These are phyloP conservation scores for Daldinia childiae DNA, from an alignment of 495 filamentous ascomycete species.

Conservation along the genomic window DNA sequence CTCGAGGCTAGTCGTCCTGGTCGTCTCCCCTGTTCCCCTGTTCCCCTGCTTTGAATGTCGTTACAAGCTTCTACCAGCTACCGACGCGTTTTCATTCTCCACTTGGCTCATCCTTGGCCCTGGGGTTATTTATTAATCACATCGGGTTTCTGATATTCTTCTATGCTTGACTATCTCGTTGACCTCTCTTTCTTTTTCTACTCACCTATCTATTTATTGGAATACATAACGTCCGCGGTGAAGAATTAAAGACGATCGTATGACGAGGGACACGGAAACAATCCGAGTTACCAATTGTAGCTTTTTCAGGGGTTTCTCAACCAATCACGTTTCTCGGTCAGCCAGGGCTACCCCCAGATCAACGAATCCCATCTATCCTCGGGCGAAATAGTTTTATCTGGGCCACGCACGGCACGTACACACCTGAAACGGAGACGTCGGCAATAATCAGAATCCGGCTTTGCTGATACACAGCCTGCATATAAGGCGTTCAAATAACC, in stretches of 20 bases:
- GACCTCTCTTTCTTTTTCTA: neutral
- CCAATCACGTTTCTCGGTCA: slow-evolving; percentile 23
- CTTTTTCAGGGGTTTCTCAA: neutral
- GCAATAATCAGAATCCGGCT: slow-evolving; percentile 21
- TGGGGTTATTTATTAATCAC: slow-evolving; percentile 22
- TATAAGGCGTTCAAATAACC: slow-evolving; percentile 14
- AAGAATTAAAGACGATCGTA: slow-evolving; percentile 6
- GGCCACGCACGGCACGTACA: slow-evolving; percentile 21
- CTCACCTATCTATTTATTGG: neutral
- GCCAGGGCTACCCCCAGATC: slow-evolving; percentile 34
- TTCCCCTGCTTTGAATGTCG: slow-evolving; percentile 13
- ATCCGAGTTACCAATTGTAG: slow-evolving; percentile 23
- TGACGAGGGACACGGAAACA: slow-evolving; percentile 2
- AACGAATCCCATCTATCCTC: slow-evolving; percentile 5
- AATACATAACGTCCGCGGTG: slow-evolving; percentile 4
- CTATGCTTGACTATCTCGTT: neutral
- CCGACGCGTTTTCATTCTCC: slow-evolving; percentile 24
- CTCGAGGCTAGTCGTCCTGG: slow-evolving; percentile 24
- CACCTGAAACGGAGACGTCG: slow-evolving; percentile 35
- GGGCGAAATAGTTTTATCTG: neutral
- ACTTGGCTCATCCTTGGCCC: slow-evolving; percentile 21
- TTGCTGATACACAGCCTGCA: slow-evolving; percentile 26
- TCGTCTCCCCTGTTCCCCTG: neutral
- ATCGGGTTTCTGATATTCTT: neutral
- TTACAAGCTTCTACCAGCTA: slow-evolving; percentile 25